Evolutionary conservation across 164 flowering plant genomes (phyloP), one percentile per base, ranked within the genome.

Genomic region (Cinnamomum chago): DNA sequence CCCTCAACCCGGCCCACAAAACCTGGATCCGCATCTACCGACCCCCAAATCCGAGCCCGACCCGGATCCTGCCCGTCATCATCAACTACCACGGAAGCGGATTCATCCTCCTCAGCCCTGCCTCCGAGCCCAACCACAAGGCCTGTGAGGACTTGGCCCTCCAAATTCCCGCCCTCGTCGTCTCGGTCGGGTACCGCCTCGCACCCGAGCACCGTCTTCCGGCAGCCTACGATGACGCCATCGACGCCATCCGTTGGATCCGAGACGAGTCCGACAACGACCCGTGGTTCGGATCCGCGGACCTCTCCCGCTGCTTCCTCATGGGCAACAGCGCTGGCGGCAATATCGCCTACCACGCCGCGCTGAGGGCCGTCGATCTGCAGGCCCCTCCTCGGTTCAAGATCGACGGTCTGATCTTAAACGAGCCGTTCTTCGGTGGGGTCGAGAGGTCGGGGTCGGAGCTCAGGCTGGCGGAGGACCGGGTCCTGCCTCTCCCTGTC

Each of bases 301-400:
- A 91, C 65, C 83, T 89, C 23, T 76, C 84, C 1, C 71, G 40
- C 25, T 85, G 86, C 64, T 88, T 83, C 73, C 70, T 93, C 50
- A 84, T 86, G 86, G 96, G 96, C 0, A 71, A 82, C 71, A 93
- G 95, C 70, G 78, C 92, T 1, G 95, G 95, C 1, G 90, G 83
- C 0, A 90, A 85, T 73, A 88, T 90, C 1, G 90, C 64, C 25
- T 90, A 85, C 83, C 86, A 82, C 5, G 84, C 83, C 0, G 90
- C 76, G 20, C 50, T 88, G 25, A 86, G 88, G 4, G 67, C 80
- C n/a, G 5, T 71, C 17, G 85, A 76, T 25, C 13, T 72, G 2
- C 87, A 86, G 66, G 20, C 18, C 18, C 55, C 13, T 0, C 52
- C 47, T 28, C 80, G 81, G 4, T 87, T 88, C 5, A 10, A 84